Evolutionary conservation across 768 basidiomycete genomes (phyloP).

Genomic region (Cystofilobasidium ferigula): DNA sequence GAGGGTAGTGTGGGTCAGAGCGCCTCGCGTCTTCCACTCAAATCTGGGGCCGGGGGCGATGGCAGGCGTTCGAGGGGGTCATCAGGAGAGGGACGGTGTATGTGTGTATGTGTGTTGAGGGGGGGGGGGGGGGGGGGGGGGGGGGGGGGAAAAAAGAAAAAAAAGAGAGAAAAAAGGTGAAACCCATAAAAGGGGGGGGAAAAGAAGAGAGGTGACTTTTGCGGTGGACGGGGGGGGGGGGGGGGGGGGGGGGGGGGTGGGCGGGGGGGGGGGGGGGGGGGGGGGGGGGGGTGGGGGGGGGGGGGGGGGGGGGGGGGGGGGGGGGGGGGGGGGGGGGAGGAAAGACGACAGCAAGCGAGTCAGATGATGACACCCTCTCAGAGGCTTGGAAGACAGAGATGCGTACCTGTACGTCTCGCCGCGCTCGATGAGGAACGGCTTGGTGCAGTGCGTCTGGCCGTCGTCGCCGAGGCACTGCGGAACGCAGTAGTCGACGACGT

Average conservation of each 20-base stretch:
- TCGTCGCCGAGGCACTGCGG: conserved; percentile 32
- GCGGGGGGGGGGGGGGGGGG: no score
- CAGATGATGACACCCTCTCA: not conserved
- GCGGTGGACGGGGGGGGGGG: no score
- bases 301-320: no score
- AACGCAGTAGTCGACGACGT: conserved; percentile 33
- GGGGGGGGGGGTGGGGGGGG: no score
- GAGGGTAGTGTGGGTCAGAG: conserved; percentile 35
- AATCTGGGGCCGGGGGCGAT: conserved; percentile 18
- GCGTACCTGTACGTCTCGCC: conserved; percentile 32
- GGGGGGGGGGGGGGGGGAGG: no score
- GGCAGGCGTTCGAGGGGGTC: not conserved
- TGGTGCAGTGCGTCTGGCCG: conserved; percentile 32
- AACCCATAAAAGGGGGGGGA: not conserved
- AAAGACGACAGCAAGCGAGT: not conserved
- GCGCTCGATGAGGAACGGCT: conserved; percentile 34
- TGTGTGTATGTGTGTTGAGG: no score
- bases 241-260: no score
- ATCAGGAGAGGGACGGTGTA: no score
- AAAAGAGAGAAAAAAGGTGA: no score
- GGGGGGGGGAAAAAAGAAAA: no score
- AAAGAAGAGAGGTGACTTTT: no score
- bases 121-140: no score
- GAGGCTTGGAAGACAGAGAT: not conserved
- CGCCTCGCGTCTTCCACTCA: conserved; percentile 35